Base-by-base conservation (phyloP, 2,329 filamentous ascomycete species). In the Chaetomium sp. region DNA sequence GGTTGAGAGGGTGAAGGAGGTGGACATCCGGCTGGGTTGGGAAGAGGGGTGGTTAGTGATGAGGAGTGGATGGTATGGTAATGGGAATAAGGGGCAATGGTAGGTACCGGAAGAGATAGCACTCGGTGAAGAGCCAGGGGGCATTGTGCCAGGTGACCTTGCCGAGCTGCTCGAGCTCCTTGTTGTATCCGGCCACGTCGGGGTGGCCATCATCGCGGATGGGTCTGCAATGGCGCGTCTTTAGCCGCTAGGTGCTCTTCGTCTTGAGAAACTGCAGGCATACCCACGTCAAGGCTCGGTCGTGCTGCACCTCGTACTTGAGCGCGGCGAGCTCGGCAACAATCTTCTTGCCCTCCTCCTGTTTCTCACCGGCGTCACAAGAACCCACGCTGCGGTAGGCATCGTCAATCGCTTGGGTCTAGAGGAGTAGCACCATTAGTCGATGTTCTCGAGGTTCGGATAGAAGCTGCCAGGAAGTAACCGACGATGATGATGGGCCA, bases 251-350 rank as follows among this genome's bases (percentile, higher is more conserved):
- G n/a, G n/a, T n/a, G 38, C 5, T 42, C 3, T 42, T 42, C 16
- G 35, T 19, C 55, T 29, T 33, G 35, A 16, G 3, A 29, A n/a
- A 29, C 7, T 13, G 4, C 50, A 16, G 56, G 56, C 7, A 31
- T 29, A 64, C 85, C 68, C 82, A 94, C 91, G 85, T 89, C 71
- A 98, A 78, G 68, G 86, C 81, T 51, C 93, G 87, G 77, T 97
- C 88, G 75, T 99, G 95, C 75, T 97, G 91, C 53, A 98, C 80
- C 79, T 98, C 94, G 78, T 98, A 97, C 79, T 99, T 99, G 72
- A 99, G 83, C 69, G 83, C 85, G 5, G 89, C 90, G 13, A 99
- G 83, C 70, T 90, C 85, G 74, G 90, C 87, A 50, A 96, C 85
- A 66, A 99, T 93, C 71, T 81, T 82, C 81, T 97, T 97, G 72